phyloP scores from a whole-genome alignment of 108 stramenopile genomes.

The Pseudonitzschia multiseries region DNA sequence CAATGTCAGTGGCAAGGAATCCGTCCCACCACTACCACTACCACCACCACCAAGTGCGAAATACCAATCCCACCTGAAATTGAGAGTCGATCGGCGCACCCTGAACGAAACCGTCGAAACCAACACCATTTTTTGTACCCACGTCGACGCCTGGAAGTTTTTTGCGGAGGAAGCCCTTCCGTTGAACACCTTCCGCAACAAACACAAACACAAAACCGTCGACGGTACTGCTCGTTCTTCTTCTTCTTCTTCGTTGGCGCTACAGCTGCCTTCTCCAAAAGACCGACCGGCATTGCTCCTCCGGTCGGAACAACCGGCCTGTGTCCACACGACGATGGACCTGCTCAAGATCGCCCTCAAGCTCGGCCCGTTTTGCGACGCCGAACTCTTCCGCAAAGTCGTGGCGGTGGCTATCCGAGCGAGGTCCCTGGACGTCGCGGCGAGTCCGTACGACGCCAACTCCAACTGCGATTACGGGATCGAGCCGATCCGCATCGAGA shows the following conservation, averaged over 20 bases:
- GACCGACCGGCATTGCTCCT: slow-evolving; percentile 53
- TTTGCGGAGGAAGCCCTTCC: slow-evolving; percentile 81
- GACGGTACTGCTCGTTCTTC: too few relatives aligned
- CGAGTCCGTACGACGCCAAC: slow-evolving; percentile 88
- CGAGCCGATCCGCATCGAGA: slow-evolving; percentile 76
- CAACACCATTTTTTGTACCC: slow-evolving; percentile 83
- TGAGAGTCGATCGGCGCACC: slow-evolving; percentile 66
- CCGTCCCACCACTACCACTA: slow-evolving; percentile 16
- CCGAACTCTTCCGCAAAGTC: slow-evolving; percentile 54
- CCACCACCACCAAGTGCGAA: slow-evolving; percentile 49
- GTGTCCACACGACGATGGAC: slow-evolving; percentile 95
- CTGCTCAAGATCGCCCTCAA: slow-evolving; percentile 88
- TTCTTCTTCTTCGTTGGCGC: not conserved
- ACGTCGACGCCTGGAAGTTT: slow-evolving; percentile 91
- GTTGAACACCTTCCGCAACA: slow-evolving; percentile 64
- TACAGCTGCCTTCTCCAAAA: slow-evolving; percentile 33
- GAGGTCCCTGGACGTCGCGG: slow-evolving; percentile 86
- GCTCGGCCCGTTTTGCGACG: slow-evolving; percentile 66
- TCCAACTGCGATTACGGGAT: slow-evolving; percentile 53
- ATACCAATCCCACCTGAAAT: slow-evolving; percentile 79
- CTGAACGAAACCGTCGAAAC: slow-evolving; percentile 85
- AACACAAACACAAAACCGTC: too few relatives aligned
- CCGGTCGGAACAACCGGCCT: slow-evolving; percentile 52
- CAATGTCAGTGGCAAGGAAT: too few relatives aligned
- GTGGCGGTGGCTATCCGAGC: slow-evolving; percentile 72